A percentile compares a stretch with the other conserved stretches of the same genome.
phyloP scores from a whole-genome alignment of 1,284 basidiomycete genomes.

The Termitomyces sp. region DNA sequence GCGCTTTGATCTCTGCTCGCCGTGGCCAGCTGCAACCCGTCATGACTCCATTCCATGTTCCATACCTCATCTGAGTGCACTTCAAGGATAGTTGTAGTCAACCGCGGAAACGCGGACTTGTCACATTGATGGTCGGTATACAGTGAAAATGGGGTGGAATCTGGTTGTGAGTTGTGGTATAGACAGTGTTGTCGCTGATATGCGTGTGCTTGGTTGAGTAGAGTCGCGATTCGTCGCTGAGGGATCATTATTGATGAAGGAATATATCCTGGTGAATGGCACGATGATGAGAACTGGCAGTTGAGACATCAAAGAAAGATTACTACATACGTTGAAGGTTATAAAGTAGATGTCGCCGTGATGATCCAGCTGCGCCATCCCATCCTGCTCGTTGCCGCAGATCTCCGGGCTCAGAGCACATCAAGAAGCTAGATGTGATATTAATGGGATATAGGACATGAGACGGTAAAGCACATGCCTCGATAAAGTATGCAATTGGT shows the following conservation, averaged over 20 bases:
- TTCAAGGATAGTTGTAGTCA: slow-evolving; percentile 79
- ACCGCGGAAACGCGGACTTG: slow-evolving; percentile 76
- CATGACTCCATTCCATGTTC: slow-evolving; percentile 92
- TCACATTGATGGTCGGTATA: slow-evolving; percentile 85
- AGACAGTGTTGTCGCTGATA: slow-evolving; percentile 76
- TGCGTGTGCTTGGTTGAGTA: slow-evolving; percentile 82
- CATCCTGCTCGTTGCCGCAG: slow-evolving; percentile 78
- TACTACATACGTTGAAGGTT: slow-evolving; percentile 82
- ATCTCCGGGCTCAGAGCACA: slow-evolving; percentile 85
- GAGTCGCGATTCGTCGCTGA: slow-evolving; percentile 76
- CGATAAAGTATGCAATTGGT: slow-evolving; percentile 79
- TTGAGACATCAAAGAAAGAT: background rate
- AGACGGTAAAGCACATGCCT: slow-evolving; percentile 46
- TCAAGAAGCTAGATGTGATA: slow-evolving; percentile 61
- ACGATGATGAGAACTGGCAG: background rate
- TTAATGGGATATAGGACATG: background rate
- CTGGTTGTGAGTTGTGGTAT: slow-evolving; percentile 71
- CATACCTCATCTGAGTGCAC: slow-evolving; percentile 94
- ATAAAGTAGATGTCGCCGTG: slow-evolving; percentile 72
- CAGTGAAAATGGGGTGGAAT: slow-evolving; percentile 66
- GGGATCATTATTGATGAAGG: slow-evolving; percentile 92
- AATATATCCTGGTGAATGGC: slow-evolving; percentile 63
- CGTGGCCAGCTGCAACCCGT: slow-evolving; percentile 81
- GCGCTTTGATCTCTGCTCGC: slow-evolving; percentile 84
- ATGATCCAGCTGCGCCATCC: slow-evolving; percentile 83